A percentile compares a stretch with the other conserved stretches of the same genome.
phyloP scores from a whole-genome alignment of 768 basidiomycete species.

The Lentinula detonsa region DNA sequence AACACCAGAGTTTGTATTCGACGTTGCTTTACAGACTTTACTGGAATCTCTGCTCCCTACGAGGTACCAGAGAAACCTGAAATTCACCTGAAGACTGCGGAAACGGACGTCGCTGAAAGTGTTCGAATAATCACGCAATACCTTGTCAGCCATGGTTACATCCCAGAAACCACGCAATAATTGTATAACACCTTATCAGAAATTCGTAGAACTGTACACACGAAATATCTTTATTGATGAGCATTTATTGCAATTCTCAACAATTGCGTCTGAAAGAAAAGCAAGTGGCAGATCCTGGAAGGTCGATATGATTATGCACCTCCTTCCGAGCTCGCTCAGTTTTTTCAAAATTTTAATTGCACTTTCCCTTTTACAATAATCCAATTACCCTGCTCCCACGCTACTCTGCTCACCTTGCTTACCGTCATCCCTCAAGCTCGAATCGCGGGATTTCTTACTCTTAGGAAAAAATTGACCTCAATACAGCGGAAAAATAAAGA shows the following conservation, averaged over 20 bases:
- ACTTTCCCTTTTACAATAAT: no score
- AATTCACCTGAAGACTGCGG: constrained; percentile 86
- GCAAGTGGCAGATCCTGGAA: background rate
- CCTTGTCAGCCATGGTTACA: constrained; percentile 60
- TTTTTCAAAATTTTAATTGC: no score
- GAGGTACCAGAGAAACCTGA: constrained; percentile 84
- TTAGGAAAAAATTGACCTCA: no score
- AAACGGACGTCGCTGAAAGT: constrained; percentile 70
- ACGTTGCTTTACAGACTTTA: constrained; percentile 68
- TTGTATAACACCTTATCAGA: background rate
- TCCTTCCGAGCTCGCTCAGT: no score
- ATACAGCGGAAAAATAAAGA: no score
- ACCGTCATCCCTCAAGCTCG: no score
- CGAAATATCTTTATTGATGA: background rate
- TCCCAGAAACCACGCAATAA: constrained; percentile 19
- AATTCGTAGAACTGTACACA: background rate
- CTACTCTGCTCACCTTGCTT: no score
- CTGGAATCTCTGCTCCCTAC: constrained; percentile 96
- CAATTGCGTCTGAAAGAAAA: background rate
- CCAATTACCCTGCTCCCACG: no score
- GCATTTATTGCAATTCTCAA: background rate
- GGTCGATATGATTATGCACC: no score
- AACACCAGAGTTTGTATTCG: background rate
- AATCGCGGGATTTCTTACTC: no score
- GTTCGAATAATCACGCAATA: constrained; percentile 79